phyloP scores from a whole-genome alignment of 345 rosid species.

The Eucalyptus victrix region DNA sequence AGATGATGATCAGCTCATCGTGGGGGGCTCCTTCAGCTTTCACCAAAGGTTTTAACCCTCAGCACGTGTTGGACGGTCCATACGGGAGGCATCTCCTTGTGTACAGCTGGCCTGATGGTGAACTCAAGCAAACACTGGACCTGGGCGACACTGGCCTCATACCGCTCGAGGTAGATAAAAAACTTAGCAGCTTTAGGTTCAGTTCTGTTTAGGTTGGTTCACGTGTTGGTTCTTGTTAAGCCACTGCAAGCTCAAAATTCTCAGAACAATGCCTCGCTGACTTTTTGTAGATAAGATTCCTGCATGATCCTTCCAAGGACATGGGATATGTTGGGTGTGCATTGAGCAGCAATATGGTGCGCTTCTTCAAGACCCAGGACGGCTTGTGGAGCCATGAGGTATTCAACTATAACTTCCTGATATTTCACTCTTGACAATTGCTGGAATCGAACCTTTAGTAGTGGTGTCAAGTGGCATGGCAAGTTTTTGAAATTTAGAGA shows the following conservation, averaged over 20 bases:
- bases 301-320: slow-evolving; percentile 80
- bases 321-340: slow-evolving; percentile 76
- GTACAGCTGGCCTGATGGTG: slow-evolving; percentile 89
- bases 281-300: slow-evolving; percentile 56
- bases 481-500: not conserved
- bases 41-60: slow-evolving; percentile 60
- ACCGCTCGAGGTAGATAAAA: slow-evolving; percentile 53
- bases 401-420: not conserved
- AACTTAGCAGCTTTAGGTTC: not conserved
- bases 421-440: not conserved
- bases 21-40: slow-evolving; percentile 96
- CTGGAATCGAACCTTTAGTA: not conserved
- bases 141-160: slow-evolving; percentile 70
- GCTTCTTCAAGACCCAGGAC: slow-evolving; percentile 64
- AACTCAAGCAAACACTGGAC: slow-evolving; percentile 78
- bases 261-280: not conserved
- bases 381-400: slow-evolving; percentile 89
- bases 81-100: slow-evolving; percentile 76
- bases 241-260: not conserved
- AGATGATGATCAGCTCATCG: slow-evolving; percentile 84
- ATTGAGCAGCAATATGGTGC: slow-evolving; percentile 69
- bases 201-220: not conserved
- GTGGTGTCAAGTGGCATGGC: not conserved
- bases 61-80: slow-evolving; percentile 67
- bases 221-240: not conserved